phyloP scores from a whole-genome alignment of 371 early-diverging fungal species.

The Catenaria anguillulae region DNA sequence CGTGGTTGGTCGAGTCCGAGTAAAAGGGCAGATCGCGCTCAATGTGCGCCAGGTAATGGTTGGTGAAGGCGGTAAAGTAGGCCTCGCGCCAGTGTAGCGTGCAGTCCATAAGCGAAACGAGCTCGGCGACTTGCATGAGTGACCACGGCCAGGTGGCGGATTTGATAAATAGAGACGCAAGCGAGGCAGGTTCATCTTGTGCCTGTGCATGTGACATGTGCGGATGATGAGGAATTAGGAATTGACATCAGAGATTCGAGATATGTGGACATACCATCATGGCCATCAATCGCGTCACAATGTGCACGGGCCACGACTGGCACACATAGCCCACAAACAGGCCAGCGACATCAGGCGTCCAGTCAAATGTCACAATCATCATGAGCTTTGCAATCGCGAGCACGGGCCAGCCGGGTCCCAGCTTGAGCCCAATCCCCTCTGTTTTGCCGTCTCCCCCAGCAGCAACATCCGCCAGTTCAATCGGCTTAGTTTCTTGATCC shows the following conservation, averaged over 20 bases:
- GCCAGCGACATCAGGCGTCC: slow-evolving; percentile 2
- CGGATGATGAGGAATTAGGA: no score
- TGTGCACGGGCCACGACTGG: background rate
- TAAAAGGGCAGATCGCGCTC: background rate
- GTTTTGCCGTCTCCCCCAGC: background rate
- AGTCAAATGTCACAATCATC: background rate
- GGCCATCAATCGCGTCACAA: background rate
- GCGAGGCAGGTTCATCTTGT: slow-evolving; percentile 4
- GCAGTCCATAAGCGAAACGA: slow-evolving; percentile 4
- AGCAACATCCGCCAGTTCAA: background rate
- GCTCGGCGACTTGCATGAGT: slow-evolving; percentile 1
- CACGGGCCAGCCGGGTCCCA: background rate
- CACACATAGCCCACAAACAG: background rate
- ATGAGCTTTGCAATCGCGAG: background rate
- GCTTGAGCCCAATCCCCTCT: background rate
- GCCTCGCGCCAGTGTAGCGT: slow-evolving; percentile 1
- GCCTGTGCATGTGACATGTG: no score
- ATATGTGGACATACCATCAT: background rate
- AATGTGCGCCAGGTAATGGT: background rate
- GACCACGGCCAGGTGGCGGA: background rate
- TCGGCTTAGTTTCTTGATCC: background rate
- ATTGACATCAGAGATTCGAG: no score
- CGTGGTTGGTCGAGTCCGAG: no score
- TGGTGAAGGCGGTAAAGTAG: slow-evolving; percentile 2
- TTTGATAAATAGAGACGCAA: background rate